Base-by-base conservation (phyloP, 2,329 filamentous ascomycete genomes). In the Coniochaeta sp. region DNA sequence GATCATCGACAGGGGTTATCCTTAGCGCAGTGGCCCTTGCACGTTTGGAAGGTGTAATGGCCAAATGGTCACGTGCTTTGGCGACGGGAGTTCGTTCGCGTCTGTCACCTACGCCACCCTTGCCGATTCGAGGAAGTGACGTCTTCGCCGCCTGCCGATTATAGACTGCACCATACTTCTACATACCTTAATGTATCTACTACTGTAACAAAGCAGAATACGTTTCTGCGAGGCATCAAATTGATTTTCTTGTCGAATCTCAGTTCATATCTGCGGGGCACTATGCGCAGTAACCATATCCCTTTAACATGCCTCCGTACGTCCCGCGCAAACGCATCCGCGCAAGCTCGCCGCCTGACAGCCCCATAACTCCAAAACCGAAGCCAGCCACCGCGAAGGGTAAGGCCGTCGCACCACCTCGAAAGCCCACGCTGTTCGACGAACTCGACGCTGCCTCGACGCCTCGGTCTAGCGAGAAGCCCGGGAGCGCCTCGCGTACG, bases 291-390 rank as follows among this genome's bases (percentile, higher is more conserved):
- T 50, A 17, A 26, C 22, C 8, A 19, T 42, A 16, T 10, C 55
- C 22, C 28, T 32, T 57, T 58, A 72, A 56, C 44, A 91, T 91
- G 88, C 87, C 89, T 68, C 88, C 89, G 26, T 76, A 83, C 64
- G 79, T 90, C 17, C 80, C 86, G 56, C 85, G 86, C 66, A 92
- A 91, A 74, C 82, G 87, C 62, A 67, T 85, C 65, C 82, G 80
- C 62, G 82, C 67, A 9, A 56, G 69, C 19, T 71, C 83, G 1
- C 74, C 80, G 0, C 30, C 47, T 17, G 47, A 52, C 26, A 52
- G 14, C 22, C 47, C 47, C 26, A 24, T 52, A 28, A 52, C 47
- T 17, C 72, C 75, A 1, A 71, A 75, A 30, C 68, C 71, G 34
- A 67, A 72, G 52, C 61, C 63, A 65, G 63, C 28, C 63, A 40